Base-by-base conservation (phyloP, 495 filamentous ascomycete genomes). In the Durotheca rogersii region DNA sequence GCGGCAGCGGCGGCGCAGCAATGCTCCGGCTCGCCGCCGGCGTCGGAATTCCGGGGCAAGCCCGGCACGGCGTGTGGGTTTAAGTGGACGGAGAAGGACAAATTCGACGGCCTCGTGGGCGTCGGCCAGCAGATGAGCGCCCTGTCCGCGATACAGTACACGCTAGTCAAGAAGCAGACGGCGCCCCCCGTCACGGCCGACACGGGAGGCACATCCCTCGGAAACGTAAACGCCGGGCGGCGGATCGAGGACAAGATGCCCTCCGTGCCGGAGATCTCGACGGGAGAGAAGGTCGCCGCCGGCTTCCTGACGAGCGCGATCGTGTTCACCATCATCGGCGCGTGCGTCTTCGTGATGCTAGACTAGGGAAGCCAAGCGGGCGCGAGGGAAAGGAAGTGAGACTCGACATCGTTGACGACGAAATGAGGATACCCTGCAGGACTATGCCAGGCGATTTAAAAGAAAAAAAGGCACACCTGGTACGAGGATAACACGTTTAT, bases 71-170 rank as follows among this genome's bases (percentile, higher is more conserved):
- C 72, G n/a, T 77, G 74, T 54, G 74, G 74, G 17, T 75, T 77
- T 58, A 80, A 73, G 51, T 74, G 78, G 77, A 72, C 70, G 4
- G 51, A 52, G 9, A 53, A 50, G 39, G 62, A 45, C 7, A 53
- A 29, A 0, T 76, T 71, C 33, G 72, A 72, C 42, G 70, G 67
- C 2, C 41, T 61, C 3, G 59, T 60, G 1, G 86, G 85, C 20
- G 79, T 88, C 1, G 85, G 85, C n/a, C 69, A 86, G 66, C 84
- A 89, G 69, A 83, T 89, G 81, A 79, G 78, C 47, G 84, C 84
- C 3, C 67, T 93, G 25, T 79, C 79, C 19, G 82, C 82, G 1
- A 74, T 94, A 30, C 80, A 85, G 67, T 78, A 84, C 6, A 81
- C 80, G 21, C 64, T 88, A 4, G 73, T 80, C 55, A 67, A 68